Evolutionary conservation across 345 rosid species (phyloP).

Genomic region (Rhizophora mangle): DNA sequence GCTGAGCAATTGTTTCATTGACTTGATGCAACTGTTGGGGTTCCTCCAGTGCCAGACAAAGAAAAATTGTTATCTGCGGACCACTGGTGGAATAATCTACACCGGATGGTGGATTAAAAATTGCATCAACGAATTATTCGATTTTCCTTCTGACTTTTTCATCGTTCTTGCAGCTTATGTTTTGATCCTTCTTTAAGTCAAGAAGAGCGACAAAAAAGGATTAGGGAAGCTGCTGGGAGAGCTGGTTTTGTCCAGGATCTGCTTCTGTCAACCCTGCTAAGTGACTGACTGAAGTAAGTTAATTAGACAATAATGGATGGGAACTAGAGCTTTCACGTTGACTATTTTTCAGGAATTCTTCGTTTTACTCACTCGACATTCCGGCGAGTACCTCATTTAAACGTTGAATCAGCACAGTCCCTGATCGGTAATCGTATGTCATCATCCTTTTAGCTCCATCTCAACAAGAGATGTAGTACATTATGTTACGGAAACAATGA

Average conservation of each 20-base stretch:
- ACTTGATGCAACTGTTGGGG: too few relatives aligned
- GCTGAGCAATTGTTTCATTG: too few relatives aligned
- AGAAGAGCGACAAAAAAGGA: conserved; percentile 55
- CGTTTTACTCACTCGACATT: conserved; percentile 3
- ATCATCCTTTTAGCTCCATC: conserved; percentile 10
- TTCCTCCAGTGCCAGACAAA: too few relatives aligned
- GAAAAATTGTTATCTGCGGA: too few relatives aligned
- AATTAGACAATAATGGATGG: conserved; percentile 24
- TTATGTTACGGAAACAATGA: conserved; percentile 15
- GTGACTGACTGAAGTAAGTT: conserved; percentile 31
- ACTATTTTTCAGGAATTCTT: conserved; percentile 17
- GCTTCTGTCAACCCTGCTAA: conserved; percentile 40
- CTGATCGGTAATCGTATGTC: conserved; percentile 5
- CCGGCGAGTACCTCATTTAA: conserved; percentile 8
- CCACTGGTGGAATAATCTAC: too few relatives aligned
- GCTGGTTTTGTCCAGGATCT: conserved; percentile 53
- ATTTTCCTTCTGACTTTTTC: neutral
- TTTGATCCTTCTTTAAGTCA: conserved; percentile 54
- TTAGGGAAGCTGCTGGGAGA: conserved; percentile 51
- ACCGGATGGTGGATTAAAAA: too few relatives aligned
- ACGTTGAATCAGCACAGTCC: neutral
- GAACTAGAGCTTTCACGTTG: conserved; percentile 11
- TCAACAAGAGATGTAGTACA: conserved; percentile 15
- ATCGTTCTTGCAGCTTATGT: conserved; percentile 28
- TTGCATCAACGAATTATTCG: neutral